A percentile compares a stretch with the other conserved stretches of the same genome.
Evolutionary conservation across 306 rosid genomes (phyloP).

Genomic region (Senna siamea): DNA sequence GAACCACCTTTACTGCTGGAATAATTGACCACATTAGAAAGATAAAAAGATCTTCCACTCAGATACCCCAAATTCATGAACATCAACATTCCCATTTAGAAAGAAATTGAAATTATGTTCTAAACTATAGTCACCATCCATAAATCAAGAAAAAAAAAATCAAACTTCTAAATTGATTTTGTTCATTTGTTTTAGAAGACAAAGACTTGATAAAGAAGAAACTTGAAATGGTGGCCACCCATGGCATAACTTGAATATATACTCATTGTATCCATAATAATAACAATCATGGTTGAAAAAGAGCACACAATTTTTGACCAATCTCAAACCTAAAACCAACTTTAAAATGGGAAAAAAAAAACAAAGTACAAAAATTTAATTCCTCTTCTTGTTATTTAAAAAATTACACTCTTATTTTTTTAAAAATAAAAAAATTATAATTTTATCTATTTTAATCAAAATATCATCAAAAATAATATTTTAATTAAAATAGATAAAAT

Average conservation of each 20-base stretch:
- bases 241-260: slow-evolving; percentile 17
- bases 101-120: background rate
- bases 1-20: background rate
- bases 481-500: no score
- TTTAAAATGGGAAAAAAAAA: background rate
- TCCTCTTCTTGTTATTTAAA: no score
- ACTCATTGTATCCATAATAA: background rate
- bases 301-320: slow-evolving; percentile 30
- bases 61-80: no score
- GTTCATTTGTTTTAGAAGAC: background rate
- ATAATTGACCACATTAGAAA: background rate
- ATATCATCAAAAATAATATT: no score
- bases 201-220: background rate
- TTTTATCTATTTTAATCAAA: no score
- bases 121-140: slow-evolving; percentile 6
- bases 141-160: background rate
- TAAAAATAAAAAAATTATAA: no score
- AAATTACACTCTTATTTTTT: no score
- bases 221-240: slow-evolving; percentile 3
- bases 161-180: background rate
- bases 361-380: no score
- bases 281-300: background rate
- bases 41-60: background rate
- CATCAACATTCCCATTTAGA: no score
- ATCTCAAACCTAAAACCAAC: slow-evolving; percentile 1